Percentiles rank a stretch among this genome's conserved stretches.
These are phyloP conservation scores for Vinca minor DNA, from an alignment of 257 asterid genomes.

Conservation along the genomic window DNA sequence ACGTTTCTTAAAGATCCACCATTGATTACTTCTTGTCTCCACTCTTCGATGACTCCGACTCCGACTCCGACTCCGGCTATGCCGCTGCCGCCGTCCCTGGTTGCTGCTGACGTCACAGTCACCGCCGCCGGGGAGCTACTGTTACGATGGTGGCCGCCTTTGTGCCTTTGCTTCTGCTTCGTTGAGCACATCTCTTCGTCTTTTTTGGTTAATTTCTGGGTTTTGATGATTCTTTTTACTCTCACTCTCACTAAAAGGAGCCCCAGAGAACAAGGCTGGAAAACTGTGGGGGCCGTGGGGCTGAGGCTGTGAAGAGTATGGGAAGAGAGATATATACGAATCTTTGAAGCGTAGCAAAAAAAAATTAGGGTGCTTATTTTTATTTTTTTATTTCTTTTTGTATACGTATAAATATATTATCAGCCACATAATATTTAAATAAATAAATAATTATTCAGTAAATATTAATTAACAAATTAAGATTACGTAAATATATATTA, in stretches of 20 bases:
- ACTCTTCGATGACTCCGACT: slow-evolving; percentile 28
- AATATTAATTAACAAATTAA: no score
- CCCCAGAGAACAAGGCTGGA: no score
- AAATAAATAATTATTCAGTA: no score
- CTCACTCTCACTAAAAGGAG: no score
- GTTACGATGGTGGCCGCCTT: slow-evolving; percentile 15
- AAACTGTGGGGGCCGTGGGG: no score
- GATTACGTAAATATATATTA: no score
- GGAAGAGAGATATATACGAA: not conserved
- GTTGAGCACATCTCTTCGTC: slow-evolving; percentile 39
- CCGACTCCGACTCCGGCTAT: slow-evolving; percentile 7
- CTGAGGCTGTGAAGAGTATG: no score
- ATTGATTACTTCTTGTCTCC: slow-evolving; percentile 57
- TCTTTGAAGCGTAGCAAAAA: no score
- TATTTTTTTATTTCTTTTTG: no score
- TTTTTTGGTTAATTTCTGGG: not conserved
- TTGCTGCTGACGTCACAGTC: slow-evolving; percentile 19
- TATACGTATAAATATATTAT: no score
- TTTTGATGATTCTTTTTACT: not conserved
- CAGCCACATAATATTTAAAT: no score
- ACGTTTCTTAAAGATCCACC: slow-evolving; percentile 73
- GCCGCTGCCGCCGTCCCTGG: slow-evolving; percentile 16
- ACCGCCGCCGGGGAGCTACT: slow-evolving; percentile 19
- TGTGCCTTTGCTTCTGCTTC: slow-evolving; percentile 48
- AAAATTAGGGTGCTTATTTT: no score